A percentile compares a stretch with the other conserved stretches of the same genome.
Evolutionary conservation across 1,284 basidiomycete species (phyloP).

Genomic region (Trametes hirsuta): DNA sequence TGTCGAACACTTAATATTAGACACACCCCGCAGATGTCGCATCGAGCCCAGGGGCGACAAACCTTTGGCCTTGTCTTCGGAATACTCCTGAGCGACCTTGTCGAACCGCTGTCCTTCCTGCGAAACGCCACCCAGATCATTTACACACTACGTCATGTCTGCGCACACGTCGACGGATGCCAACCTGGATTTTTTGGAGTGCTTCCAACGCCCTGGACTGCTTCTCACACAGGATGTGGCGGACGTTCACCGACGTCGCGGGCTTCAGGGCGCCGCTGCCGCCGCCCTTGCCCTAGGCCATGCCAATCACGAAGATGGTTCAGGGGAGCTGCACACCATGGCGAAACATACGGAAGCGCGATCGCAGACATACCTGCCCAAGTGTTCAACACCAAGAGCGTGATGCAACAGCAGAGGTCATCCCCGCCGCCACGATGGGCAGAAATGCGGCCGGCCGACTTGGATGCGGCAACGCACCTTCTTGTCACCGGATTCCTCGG

Average conservation of each 20-base stretch:
- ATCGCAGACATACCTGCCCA: background rate
- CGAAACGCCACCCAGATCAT: no score
- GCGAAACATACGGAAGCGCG: background rate
- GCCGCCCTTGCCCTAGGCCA: conserved; percentile 47
- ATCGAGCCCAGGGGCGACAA: conserved; percentile 15
- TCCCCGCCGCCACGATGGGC: no score
- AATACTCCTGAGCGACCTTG: conserved; percentile 85
- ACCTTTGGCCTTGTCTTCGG: conserved; percentile 89
- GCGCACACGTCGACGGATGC: background rate
- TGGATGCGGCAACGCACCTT: conserved; percentile 12
- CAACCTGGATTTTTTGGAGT: conserved; percentile 73
- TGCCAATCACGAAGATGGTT: conserved; percentile 25
- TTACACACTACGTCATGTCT: background rate
- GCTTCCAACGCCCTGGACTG: conserved; percentile 79
- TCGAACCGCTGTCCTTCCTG: conserved; percentile 78
- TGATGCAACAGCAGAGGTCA: background rate
- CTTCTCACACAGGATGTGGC: conserved; percentile 88
- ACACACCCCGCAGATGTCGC: no score
- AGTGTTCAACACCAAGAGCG: background rate
- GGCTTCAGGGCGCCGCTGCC: conserved; percentile 50
- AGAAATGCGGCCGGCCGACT: no score
- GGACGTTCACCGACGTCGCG: conserved; percentile 80
- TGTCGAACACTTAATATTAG: conserved; percentile 31
- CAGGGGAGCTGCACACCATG: background rate
- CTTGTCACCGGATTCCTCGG: conserved; percentile 40